Base-by-base conservation (phyloP, 345 rosid species). In the Cardamine occulta region DNA sequence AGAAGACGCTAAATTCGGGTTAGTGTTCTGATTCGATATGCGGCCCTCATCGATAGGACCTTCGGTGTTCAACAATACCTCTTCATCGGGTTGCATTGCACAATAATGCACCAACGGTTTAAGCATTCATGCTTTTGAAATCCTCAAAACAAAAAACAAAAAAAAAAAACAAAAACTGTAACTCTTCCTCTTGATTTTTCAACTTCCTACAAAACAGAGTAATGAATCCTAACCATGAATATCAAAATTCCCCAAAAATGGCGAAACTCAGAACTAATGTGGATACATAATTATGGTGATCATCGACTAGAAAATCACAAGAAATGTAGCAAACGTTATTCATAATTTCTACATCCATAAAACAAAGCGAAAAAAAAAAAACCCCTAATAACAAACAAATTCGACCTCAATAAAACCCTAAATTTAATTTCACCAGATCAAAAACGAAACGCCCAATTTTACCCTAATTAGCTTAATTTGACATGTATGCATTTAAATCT, bases 11-110 rank as follows among this genome's bases (percentile, higher is more conserved):
- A 85, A 57, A 58, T 63, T 66, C 7, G 80, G 80, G 77, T 78
- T 84, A 62, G 77, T 85, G 70, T 80, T 84, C 75, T 81, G 87
- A 81, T 79, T 79, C 55, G 61, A 28, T 26, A 66, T 0, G 0
- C 23, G 76, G 70, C 71, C 81, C 61, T 79, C 74, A 8, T 61
- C 65, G 4, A 67, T 3, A 60, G 81, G 66, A 68, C 78, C 74
- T 73, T 66, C 45, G n/a, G 31, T 56, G 52, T 19, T 78, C 70
- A 70, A 62, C 65, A 55, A 32, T 0, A 70, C 80, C 44, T 70
- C 75, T 26, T 39, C 17, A 19, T 79, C 74, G 28, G 45, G 61
- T 73, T 79, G 81, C 81, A 79, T 79, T 67, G 74, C 53, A n/a
- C 58, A 23, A 47, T 31, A 17, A 68, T 32, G 5, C 56, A 11